Conservation (phyloP, 2,329 filamentous ascomycete species). For the Talaromyces pinophilus region DNA sequence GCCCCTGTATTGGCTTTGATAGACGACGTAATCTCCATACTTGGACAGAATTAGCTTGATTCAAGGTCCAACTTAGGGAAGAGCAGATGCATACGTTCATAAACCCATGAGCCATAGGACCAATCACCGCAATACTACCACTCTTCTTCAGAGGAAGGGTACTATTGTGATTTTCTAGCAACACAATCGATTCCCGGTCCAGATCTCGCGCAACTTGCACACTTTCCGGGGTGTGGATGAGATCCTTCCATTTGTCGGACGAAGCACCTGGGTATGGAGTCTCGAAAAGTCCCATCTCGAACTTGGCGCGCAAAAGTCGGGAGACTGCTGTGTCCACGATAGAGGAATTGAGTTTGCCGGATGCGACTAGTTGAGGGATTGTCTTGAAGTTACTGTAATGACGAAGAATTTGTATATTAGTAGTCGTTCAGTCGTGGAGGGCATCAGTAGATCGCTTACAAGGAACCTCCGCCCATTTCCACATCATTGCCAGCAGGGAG, state of each 20-base stretch:
- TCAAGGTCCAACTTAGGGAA: constrained; percentile 16
- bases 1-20: constrained; percentile 63
- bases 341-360: constrained; percentile 60
- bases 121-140: constrained; percentile 71
- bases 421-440: neutral
- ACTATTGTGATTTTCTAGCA: constrained; percentile 60
- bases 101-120: constrained; percentile 70
- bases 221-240: constrained; percentile 63
- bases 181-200: constrained; percentile 64
- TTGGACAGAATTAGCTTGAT: constrained; percentile 32
- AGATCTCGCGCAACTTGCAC: constrained; percentile 63
- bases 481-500: constrained; percentile 69
- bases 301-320: constrained; percentile 67
- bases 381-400: constrained; percentile 59
- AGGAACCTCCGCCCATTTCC: constrained; percentile 76
- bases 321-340: constrained; percentile 67
- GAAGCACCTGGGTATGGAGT: constrained; percentile 64
- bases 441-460: constrained; percentile 36
- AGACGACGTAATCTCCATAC: constrained; percentile 74
- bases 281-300: constrained; percentile 70
- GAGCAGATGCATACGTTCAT: constrained; percentile 60
- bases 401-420: constrained; percentile 16
- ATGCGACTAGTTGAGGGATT: constrained; percentile 65
- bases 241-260: constrained; percentile 55
- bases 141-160: constrained; percentile 60